Evolutionary conservation across 208 protist species (phyloP).

Genomic region (Trichomonas gallinae): DNA sequence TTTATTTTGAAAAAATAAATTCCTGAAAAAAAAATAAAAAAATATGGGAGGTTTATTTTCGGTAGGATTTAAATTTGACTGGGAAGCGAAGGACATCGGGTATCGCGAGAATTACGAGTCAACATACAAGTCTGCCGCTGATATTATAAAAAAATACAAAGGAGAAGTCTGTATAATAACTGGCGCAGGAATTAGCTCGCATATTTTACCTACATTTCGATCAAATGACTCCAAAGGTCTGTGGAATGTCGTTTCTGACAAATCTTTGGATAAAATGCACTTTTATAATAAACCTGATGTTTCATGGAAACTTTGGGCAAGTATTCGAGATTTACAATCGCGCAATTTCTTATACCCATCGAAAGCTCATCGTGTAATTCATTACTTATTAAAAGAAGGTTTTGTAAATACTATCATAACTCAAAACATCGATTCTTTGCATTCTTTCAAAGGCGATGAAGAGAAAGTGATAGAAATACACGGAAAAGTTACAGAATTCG

Average conservation of each 20-base stretch:
- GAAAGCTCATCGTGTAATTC: not conserved
- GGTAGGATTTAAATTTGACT: not conserved
- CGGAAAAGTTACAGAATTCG: not conserved
- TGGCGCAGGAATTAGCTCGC: not conserved
- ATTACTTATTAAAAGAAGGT: not conserved
- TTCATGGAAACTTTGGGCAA: not conserved
- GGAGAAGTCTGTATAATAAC: not conserved
- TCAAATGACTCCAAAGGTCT: not conserved
- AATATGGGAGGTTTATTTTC: not conserved
- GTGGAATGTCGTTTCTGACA: not conserved
- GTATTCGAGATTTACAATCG: not conserved
- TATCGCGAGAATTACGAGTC: not conserved
- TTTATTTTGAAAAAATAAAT: no score
- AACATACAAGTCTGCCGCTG: not conserved
- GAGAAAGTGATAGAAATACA: not conserved
- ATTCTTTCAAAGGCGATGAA: not conserved
- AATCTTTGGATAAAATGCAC: not conserved
- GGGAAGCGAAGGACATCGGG: not conserved
- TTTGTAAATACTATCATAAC: not conserved
- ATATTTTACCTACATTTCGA: not conserved
- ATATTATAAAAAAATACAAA: not conserved
- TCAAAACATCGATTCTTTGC: slow-evolving; percentile 1
- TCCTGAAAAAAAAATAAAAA: no score
- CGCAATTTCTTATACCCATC: not conserved
- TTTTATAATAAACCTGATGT: not conserved